Percentiles rank a stretch among this genome's conserved stretches.
These are phyloP conservation scores for Cornus florida DNA, from an alignment of 148 eudicot genomes.

Conservation along the genomic window DNA sequence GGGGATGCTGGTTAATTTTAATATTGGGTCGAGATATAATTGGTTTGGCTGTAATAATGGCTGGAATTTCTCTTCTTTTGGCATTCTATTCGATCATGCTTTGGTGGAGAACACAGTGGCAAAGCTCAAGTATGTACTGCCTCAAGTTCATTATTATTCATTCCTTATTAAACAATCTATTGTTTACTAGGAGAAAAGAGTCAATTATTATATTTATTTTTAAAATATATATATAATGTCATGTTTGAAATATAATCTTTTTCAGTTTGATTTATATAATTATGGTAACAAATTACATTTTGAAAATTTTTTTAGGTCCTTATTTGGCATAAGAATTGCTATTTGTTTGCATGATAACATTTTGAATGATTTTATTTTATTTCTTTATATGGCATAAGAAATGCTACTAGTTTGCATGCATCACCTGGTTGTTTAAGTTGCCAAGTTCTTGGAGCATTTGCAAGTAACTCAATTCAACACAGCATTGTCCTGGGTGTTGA, in stretches of 20 bases:
- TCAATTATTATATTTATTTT: background rate
- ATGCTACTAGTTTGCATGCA: too few species aligned
- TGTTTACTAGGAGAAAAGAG: background rate
- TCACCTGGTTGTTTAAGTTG: too few species aligned
- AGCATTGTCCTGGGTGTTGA: too few species aligned
- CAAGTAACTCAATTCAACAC: too few species aligned
- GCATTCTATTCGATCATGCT: constrained; percentile 98
- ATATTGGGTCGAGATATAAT: constrained; percentile 73
- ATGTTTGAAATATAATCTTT: background rate
- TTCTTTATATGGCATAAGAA: too few species aligned
- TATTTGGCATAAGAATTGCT: background rate
- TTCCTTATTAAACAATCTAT: background rate
- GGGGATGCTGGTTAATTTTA: constrained; percentile 82
- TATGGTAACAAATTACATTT: background rate
- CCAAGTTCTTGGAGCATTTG: too few species aligned
- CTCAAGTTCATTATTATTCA: background rate
- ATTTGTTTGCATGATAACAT: background rate
- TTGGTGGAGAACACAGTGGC: constrained; percentile 99
- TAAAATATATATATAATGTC: background rate
- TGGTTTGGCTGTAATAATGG: constrained; percentile 92
- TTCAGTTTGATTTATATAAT: background rate
- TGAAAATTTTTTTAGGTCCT: too few species aligned
- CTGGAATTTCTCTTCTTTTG: constrained; percentile 88
- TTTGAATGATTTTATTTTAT: too few species aligned
- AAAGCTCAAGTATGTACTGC: constrained; percentile 82